Percentiles rank a stretch among this genome's conserved stretches.
Conservation (phyloP, 345 rosid species). For the Camelina hispida region DNA sequence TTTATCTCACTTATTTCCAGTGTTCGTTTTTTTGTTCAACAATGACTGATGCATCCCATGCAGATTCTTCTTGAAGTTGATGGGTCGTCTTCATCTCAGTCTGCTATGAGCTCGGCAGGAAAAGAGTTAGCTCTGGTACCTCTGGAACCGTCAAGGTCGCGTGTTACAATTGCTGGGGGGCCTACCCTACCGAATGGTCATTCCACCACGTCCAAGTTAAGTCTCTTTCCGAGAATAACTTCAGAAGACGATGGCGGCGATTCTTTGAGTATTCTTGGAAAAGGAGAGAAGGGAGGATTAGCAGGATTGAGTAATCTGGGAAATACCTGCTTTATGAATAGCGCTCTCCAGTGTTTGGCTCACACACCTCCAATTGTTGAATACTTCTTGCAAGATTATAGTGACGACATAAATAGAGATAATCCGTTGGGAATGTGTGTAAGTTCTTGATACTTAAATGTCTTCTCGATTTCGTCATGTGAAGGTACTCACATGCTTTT, state of each 20-base stretch:
- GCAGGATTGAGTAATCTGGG: conserved; percentile 96
- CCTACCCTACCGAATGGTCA: conserved; percentile 80
- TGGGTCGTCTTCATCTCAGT: conserved; percentile 55
- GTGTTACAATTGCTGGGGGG: conserved; percentile 80
- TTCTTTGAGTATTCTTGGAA: conserved; percentile 48
- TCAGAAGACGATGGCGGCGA: conserved; percentile 57
- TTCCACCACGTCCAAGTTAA: conserved; percentile 57
- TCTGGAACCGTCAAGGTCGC: conserved; percentile 77
- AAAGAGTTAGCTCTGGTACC: conserved; percentile 85
- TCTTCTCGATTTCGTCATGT: conserved; percentile 29
- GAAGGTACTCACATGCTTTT: conserved; percentile 15
- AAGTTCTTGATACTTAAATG: conserved; percentile 43
- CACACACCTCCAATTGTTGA: conserved; percentile 90
- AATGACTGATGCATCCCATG: conserved; percentile 35
- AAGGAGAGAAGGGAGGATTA: conserved; percentile 79
- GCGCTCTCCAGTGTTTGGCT: conserved; percentile 92
- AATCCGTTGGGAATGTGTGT: conserved; percentile 98
- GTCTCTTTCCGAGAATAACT: conserved; percentile 39
- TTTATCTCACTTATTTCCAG: conserved; percentile 1
- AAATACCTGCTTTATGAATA: conserved; percentile 98
- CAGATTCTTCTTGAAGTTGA: conserved; percentile 86
- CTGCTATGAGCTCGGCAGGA: conserved; percentile 68
- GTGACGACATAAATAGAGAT: conserved; percentile 72
- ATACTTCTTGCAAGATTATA: conserved; percentile 86
- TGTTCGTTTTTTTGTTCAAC: conserved; percentile 1